These are phyloP conservation scores for Chrysanthemum seticuspe DNA, from an alignment of 129 eudicot genomes.

Conservation along the genomic window DNA sequence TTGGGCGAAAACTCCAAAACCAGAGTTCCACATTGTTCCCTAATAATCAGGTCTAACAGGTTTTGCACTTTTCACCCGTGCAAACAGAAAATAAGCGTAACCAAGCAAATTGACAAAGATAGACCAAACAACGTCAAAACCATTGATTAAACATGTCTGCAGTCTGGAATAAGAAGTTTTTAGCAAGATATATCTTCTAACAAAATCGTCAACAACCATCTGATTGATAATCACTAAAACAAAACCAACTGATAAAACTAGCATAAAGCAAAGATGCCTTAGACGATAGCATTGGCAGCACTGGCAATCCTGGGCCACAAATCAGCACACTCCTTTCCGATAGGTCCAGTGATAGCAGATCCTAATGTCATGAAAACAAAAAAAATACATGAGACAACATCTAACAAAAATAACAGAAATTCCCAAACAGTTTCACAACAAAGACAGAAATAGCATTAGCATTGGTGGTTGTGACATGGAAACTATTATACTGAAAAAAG, in stretches of 20 bases:
- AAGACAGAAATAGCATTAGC: too few species aligned
- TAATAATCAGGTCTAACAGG: not conserved
- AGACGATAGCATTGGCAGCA: constrained; percentile 92
- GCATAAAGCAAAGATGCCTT: constrained; percentile 13
- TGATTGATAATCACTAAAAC: not conserved
- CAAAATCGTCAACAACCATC: constrained; percentile 11
- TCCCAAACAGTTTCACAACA: too few species aligned
- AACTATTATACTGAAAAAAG: too few species aligned
- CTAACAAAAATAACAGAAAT: too few species aligned
- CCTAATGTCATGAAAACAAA: constrained; percentile 36
- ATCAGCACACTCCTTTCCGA: constrained; percentile 92
- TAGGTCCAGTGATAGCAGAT: constrained; percentile 94
- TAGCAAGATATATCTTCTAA: not conserved
- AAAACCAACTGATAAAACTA: constrained; percentile 9
- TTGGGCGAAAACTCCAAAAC: not conserved
- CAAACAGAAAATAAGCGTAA: too few species aligned
- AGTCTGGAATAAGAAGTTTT: constrained; percentile 1
- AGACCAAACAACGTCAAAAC: not conserved
- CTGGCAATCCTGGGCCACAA: constrained; percentile 92
- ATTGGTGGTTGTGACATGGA: not conserved
- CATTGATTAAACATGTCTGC: not conserved
- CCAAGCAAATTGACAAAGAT: too few species aligned
- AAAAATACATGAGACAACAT: too few species aligned
- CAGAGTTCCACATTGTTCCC: not conserved
- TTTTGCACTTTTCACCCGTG: too few species aligned